Evolutionary conservation across 768 basidiomycete species (phyloP), one percentile per base, ranked within the genome.

Genomic region (Coprinopsis strossmayeri): DNA sequence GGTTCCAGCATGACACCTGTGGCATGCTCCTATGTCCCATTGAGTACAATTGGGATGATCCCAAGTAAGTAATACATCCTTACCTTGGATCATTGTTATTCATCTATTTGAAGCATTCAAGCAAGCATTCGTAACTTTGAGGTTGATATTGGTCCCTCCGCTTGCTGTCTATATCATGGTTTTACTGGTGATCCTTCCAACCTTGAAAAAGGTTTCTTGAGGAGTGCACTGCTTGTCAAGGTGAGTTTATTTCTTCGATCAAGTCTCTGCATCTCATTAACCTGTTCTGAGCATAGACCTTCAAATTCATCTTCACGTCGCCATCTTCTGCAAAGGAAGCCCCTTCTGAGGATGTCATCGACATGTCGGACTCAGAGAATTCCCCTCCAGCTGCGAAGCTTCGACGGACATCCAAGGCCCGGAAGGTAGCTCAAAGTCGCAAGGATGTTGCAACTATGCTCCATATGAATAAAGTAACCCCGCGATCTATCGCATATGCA

Each of bases 401-500:
- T 28, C 48, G 34, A 25, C n/a, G n/a, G n/a, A n/a, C n/a, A n/a
- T 37, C 45, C 26, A n/a, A 15, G n/a, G 24, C 12, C 11, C 5
- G 17, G 26, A 34, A 42, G 9, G 49, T 50, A 12, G 4, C 30
- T 10, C 2, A 15, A 1, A 43, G 23, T 9, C 38, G 45, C 15
- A 42, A 25, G 3, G 48, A 49, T 37, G 49, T 59, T 13, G 56
- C 55, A 0, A 44, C 44, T 2, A 49, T 53, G 18, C 40, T 59
- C 4, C 20, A 55, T 1, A 42, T 62, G 56, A 52, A 54, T 20
- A 50, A 51, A 24, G 61, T 63, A 3, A 64, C 59, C 0, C 53
- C 60, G 0, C 50, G 59, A 4, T 55, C 60, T 3, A 61, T 67
- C 45, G 65, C 62, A 18, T 67, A 67, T 51, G 59, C 60, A 5